phyloP scores from a whole-genome alignment of 2,329 filamentous ascomycete genomes.

The Graphilbum fragrans region DNA sequence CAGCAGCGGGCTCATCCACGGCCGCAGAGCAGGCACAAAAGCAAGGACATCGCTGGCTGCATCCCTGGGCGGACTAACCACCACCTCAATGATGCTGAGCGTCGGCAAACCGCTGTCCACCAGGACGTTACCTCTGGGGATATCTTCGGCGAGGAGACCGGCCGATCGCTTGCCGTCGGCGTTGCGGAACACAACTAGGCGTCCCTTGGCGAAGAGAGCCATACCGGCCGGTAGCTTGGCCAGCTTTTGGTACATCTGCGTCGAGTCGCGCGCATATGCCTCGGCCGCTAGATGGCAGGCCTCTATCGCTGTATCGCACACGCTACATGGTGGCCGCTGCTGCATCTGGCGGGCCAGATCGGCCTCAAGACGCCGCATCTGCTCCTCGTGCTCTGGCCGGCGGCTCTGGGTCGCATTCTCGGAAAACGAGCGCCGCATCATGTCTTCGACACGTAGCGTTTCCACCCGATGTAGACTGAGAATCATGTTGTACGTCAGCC shows the following conservation, averaged over 20 bases:
- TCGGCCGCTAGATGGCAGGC: constrained; percentile 72
- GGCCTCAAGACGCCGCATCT: constrained; percentile 82
- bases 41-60: constrained; percentile 79
- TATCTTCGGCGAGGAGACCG: constrained; percentile 50
- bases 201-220: constrained; percentile 62
- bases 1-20: constrained; percentile 48
- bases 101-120: constrained; percentile 46
- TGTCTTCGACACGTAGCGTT: constrained; percentile 96
- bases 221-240: constrained; percentile 72
- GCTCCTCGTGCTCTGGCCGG: constrained; percentile 88
- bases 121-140: constrained; percentile 39
- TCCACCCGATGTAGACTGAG: constrained; percentile 89
- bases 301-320: constrained; percentile 72
- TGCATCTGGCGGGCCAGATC: constrained; percentile 65
- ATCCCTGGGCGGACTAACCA: constrained; percentile 51
- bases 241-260: constrained; percentile 65
- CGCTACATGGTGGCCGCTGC: constrained; percentile 70
- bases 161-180: constrained; percentile 73
- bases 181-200: constrained; percentile 66
- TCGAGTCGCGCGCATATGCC: constrained; percentile 66
- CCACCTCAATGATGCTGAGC: constrained; percentile 67
- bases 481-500: constrained; percentile 99
- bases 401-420: constrained; percentile 94
- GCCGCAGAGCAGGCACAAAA: constrained; percentile 61
- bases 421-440: constrained; percentile 99